Evolutionary conservation across 352 stramenopile genomes (phyloP).

Genomic region (Globisporangium acanthophoron): DNA sequence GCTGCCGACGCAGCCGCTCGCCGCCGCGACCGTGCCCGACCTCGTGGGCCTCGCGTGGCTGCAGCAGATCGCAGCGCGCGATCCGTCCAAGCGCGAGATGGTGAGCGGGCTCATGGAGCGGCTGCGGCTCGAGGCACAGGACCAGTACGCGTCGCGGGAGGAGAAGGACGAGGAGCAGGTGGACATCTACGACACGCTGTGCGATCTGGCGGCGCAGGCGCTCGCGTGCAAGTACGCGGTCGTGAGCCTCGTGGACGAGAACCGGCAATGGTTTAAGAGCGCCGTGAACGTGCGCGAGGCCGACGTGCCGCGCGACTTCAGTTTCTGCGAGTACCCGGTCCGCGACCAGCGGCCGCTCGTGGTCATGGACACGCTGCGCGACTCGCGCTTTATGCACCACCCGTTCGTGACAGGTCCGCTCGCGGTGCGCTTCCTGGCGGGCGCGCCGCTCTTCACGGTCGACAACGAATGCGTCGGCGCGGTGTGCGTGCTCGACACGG

Average conservation of each 20-base stretch:
- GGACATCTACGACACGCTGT: constrained; percentile 84
- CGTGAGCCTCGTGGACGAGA: constrained; percentile 89
- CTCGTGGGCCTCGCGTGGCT: constrained; percentile 77
- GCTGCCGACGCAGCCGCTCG: constrained; percentile 44
- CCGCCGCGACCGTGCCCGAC: constrained; percentile 43
- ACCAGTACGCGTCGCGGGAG: constrained; percentile 12
- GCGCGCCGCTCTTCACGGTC: constrained; percentile 88
- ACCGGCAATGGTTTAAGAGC: constrained; percentile 95
- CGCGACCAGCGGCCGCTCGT: constrained; percentile 69
- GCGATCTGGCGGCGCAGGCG: constrained; percentile 68
- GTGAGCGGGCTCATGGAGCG: constrained; percentile 66
- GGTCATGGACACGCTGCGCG: constrained; percentile 84
- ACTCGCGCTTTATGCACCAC: constrained; percentile 87
- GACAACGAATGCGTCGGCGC: constrained; percentile 72
- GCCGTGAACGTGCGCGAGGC: constrained; percentile 71
- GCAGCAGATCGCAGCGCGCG: constrained; percentile 55
- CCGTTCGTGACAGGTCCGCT: constrained; percentile 88
- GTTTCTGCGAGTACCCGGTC: constrained; percentile 80
- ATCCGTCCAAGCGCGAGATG: constrained; percentile 68
- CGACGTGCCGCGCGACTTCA: constrained; percentile 79
- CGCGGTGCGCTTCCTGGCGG: constrained; percentile 91
- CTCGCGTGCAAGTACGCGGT: constrained; percentile 75
- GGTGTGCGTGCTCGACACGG: constrained; percentile 76
- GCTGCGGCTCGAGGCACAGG: constrained; percentile 39
- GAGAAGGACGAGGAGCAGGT: constrained; percentile 38